Evolutionary conservation across 192 early-diverging fungal species (phyloP).

Genomic region (Martensiomyces pterosporus): DNA sequence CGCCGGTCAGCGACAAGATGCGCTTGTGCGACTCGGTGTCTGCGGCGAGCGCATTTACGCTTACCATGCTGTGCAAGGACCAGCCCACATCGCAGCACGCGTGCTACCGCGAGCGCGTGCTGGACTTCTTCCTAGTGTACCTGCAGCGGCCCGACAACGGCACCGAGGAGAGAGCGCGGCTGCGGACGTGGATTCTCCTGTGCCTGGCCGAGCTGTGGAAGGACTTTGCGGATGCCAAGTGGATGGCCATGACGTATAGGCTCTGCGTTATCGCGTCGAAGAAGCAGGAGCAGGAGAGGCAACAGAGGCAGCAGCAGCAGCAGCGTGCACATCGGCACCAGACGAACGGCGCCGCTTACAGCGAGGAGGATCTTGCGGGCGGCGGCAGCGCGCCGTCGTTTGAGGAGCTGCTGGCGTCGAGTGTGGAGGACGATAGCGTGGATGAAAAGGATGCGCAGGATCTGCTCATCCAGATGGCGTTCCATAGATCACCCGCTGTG

Average conservation of each 20-base stretch:
- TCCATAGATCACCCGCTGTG: conserved; percentile 63
- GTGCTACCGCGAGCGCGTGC: conserved; percentile 57
- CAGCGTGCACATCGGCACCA: conserved; percentile 6
- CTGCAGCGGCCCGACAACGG: conserved; percentile 46
- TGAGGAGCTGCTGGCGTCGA: conserved; percentile 46
- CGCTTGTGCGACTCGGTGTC: conserved; percentile 43
- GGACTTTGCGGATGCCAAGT: conserved; percentile 59
- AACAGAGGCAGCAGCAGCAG: conserved; percentile 4
- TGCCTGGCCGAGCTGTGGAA: conserved; percentile 85
- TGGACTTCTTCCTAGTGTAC: conserved; percentile 49
- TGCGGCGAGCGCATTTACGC: conserved; percentile 77
- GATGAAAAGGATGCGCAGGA: conserved; percentile 43
- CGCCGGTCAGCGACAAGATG: conserved; percentile 47
- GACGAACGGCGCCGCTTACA: neutral
- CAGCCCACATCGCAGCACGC: conserved; percentile 79
- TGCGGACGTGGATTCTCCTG: conserved; percentile 87
- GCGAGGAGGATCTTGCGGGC: neutral
- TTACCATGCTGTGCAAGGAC: conserved; percentile 88
- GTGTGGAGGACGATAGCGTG: conserved; percentile 33
- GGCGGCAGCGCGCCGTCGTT: conserved; percentile 21
- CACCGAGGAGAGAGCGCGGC: conserved; percentile 40
- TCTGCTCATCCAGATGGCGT: conserved; percentile 36
- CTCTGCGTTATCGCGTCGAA: conserved; percentile 72
- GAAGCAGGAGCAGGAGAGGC: conserved; percentile 24
- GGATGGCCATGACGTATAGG: conserved; percentile 51